Evolutionary conservation across 1,284 basidiomycete species (phyloP).

Genomic region (Rhodofomes roseus): DNA sequence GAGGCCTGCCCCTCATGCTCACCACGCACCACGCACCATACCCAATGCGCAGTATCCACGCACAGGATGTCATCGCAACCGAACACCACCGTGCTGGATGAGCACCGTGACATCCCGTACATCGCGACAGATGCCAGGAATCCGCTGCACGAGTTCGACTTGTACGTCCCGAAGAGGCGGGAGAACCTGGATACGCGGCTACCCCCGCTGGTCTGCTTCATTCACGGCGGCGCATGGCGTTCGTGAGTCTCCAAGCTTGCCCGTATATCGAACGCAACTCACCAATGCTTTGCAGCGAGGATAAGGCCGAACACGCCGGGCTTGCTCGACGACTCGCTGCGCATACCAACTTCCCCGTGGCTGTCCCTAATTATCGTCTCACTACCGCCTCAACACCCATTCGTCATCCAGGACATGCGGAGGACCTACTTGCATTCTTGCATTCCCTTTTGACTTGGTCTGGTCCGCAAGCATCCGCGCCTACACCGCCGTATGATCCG

Average conservation of each 20-base stretch:
- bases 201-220: slow-evolving; percentile 34
- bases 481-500: slow-evolving; percentile 34
- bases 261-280: background rate
- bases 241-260: slow-evolving; percentile 41
- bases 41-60: background rate
- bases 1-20: background rate
- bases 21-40: background rate
- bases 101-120: slow-evolving; percentile 43
- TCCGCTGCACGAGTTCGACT: slow-evolving; percentile 43
- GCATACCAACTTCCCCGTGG: slow-evolving; percentile 52
- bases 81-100: background rate
- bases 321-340: slow-evolving; percentile 51
- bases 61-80: background rate
- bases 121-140: slow-evolving; percentile 20
- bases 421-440: slow-evolving; percentile 61
- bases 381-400: slow-evolving; percentile 43
- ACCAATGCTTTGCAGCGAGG: slow-evolving; percentile 45
- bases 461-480: slow-evolving; percentile 25
- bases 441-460: slow-evolving; percentile 46
- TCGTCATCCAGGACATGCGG: slow-evolving; percentile 66
- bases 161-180: slow-evolving; percentile 34
- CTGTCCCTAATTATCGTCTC: slow-evolving; percentile 73
- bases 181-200: background rate
- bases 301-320: slow-evolving; percentile 55
- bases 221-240: slow-evolving; percentile 81